These are phyloP conservation scores for Tetradesmus lagerheimii DNA, from an alignment of 139 green algal species.

Conservation along the genomic window DNA sequence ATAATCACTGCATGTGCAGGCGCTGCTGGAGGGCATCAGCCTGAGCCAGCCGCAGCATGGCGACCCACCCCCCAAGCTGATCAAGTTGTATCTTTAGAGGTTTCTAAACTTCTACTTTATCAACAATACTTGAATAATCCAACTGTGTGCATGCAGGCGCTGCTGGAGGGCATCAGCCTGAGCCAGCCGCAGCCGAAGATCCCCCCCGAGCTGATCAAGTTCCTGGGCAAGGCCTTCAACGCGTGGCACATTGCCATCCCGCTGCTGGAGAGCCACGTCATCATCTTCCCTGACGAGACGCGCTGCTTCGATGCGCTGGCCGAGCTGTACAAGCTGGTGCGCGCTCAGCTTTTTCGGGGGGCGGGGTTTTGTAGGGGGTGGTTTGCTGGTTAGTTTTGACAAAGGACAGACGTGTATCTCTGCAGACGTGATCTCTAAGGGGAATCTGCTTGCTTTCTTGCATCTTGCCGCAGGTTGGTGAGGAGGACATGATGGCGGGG, in stretches of 20 bases:
- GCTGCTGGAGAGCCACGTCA: constrained; percentile 96
- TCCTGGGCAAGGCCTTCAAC: constrained; percentile 96
- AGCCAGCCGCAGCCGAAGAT: constrained; percentile 99
- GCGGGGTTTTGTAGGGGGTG: neutral
- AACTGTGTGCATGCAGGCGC: constrained; percentile 53
- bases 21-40: constrained; percentile 92
- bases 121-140: no score
- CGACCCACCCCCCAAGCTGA: constrained; percentile 96
- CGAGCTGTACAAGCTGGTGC: constrained; percentile 87
- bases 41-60: constrained; percentile 97
- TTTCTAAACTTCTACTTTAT: no score
- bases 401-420: no score
- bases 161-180: constrained; percentile 94
- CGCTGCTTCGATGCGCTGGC: constrained; percentile 92
- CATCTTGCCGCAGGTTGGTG: constrained; percentile 61
- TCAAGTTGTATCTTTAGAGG: constrained; percentile 85
- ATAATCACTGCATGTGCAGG: constrained; percentile 53
- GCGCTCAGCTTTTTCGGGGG: neutral
- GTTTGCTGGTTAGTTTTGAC: no score
- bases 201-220: constrained; percentile 97
- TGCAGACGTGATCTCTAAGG: no score
- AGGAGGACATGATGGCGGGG: constrained; percentile 93
- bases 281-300: constrained; percentile 93
- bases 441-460: no score
- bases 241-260: constrained; percentile 97